Conservation (phyloP, 2,329 filamentous ascomycete species). For the Scedosporium apiospermum region DNA sequence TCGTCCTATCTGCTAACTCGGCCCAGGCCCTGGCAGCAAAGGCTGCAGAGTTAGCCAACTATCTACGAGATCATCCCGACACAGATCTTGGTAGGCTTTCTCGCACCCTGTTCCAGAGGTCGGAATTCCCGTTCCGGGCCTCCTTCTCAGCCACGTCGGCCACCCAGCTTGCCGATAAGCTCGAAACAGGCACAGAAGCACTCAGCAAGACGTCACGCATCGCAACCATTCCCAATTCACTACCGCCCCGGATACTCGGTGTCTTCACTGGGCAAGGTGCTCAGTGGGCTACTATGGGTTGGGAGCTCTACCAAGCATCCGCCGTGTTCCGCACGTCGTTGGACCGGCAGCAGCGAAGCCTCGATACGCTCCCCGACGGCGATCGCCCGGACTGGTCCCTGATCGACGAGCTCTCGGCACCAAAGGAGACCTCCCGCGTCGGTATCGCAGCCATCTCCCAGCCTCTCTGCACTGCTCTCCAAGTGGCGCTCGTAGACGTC, state of each 20-base stretch:
- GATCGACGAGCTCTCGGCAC: conserved; percentile 7
- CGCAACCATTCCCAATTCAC: not conserved
- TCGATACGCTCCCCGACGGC: not conserved
- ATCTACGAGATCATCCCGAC: too few species aligned
- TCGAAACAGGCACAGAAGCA: not conserved
- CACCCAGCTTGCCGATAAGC: not conserved
- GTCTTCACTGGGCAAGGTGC: not conserved
- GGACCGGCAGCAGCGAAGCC: not conserved
- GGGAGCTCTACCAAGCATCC: conserved; percentile 2
- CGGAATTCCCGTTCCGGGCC: too few species aligned
- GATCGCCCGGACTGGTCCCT: not conserved
- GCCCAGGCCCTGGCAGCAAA: too few species aligned
- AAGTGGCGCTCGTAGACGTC: conserved; percentile 29
- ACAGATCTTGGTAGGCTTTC: too few species aligned
- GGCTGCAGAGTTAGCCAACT: too few species aligned
- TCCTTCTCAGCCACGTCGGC: too few species aligned
- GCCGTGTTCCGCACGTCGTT: conserved; percentile 12
- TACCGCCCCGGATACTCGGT: too few species aligned
- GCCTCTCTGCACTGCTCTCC: conserved; percentile 31
- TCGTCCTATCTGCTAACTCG: too few species aligned
- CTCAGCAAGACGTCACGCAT: not conserved
- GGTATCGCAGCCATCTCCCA: conserved; percentile 22
- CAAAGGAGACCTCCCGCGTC: conserved; percentile 10
- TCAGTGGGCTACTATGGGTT: not conserved
- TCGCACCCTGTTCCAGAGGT: too few species aligned